Evolutionary conservation across 2,329 filamentous ascomycete genomes (phyloP).

Genomic region (Penicillium sp.): DNA sequence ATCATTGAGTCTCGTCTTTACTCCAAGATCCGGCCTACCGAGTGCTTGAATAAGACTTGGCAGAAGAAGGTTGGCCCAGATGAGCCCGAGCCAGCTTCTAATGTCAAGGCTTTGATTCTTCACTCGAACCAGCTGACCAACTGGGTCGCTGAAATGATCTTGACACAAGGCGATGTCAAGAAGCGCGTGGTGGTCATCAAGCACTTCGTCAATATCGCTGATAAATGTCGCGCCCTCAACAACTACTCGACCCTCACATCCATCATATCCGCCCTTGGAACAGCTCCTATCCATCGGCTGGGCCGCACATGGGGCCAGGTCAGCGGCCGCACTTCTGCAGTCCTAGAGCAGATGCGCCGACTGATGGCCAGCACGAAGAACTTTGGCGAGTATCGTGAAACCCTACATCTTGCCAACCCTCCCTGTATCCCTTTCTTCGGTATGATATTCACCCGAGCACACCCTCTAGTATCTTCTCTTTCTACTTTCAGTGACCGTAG

Average conservation of each 20-base stretch:
- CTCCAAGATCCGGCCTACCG: constrained; percentile 91
- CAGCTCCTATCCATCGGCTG: constrained; percentile 89
- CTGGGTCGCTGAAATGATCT: constrained; percentile 99
- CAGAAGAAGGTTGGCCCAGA: constrained; percentile 83
- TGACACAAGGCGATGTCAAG: constrained; percentile 91
- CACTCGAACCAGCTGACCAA: constrained; percentile 99
- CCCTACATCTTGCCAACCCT: constrained; percentile 87
- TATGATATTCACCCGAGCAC: constrained; percentile 45
- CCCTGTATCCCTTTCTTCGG: constrained; percentile 98
- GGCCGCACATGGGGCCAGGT: constrained; percentile 94
- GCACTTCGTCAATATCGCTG: constrained; percentile 93
- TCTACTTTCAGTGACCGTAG: constrained; percentile 9
- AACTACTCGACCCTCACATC: constrained; percentile 98
- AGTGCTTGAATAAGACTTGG: constrained; percentile 98
- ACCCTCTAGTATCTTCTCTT: not conserved
- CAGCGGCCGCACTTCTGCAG: constrained; percentile 75
- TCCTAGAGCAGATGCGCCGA: constrained; percentile 86
- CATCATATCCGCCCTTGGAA: constrained; percentile 93
- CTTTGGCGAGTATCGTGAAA: constrained; percentile 94
- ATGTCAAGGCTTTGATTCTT: constrained; percentile 93
- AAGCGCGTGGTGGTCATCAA: constrained; percentile 97
- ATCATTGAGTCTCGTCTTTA: constrained; percentile 96
- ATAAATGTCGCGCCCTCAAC: constrained; percentile 92
- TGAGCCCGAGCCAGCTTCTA: constrained; percentile 77
- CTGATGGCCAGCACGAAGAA: constrained; percentile 98